These are phyloP conservation scores for Chenopodium berlandieri DNA, from an alignment of 148 eudicot species.

Conservation along the genomic window DNA sequence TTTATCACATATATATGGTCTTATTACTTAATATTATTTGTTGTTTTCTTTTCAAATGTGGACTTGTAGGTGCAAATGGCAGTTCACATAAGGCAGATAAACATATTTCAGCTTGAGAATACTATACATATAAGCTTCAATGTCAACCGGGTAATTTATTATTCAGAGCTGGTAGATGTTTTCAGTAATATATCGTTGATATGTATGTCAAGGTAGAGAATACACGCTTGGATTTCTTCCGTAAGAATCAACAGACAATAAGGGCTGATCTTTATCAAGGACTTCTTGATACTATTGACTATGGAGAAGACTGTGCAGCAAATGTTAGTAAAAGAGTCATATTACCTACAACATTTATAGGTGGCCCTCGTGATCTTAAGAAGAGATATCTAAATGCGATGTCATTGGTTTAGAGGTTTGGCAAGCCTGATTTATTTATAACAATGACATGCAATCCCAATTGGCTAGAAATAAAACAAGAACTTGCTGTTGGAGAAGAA, in stretches of 20 bases:
- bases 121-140: constrained; percentile 1
- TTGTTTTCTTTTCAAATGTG: too few species aligned
- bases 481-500: not conserved
- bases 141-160: not conserved
- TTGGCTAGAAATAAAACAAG: not conserved
- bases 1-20: too few species aligned
- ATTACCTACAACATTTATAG: not conserved
- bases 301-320: not conserved
- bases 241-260: not conserved
- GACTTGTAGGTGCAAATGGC: too few species aligned
- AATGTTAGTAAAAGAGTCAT: not conserved
- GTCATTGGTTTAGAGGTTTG: not conserved
- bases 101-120: too few species aligned
- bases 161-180: not conserved
- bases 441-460: not conserved
- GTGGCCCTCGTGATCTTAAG: not conserved
- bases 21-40: too few species aligned
- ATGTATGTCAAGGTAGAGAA: constrained; percentile 19
- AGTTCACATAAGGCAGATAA: not conserved
- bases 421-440: not conserved
- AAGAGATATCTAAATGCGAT: not conserved
- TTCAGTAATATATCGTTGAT: constrained; percentile 12
- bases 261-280: constrained; percentile 10
- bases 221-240: not conserved
- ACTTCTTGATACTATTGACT: not conserved